Conservation (phyloP, 352 stramenopile species). For the Bremia lactucae region DNA sequence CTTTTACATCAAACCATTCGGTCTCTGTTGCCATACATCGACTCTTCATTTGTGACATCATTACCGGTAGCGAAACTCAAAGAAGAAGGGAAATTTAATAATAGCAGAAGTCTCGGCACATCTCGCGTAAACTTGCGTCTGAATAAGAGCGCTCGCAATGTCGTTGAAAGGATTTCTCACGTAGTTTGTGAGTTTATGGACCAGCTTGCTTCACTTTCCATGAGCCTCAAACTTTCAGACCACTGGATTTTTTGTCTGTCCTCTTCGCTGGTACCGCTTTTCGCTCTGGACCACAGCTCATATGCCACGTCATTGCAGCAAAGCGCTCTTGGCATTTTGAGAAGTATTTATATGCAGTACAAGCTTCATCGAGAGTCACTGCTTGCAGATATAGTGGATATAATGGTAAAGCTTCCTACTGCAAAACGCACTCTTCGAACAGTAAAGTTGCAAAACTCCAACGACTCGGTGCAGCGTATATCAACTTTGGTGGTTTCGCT, state of each 20-base stretch:
- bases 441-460: slow-evolving; percentile 49
- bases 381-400: slow-evolving; percentile 52
- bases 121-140: slow-evolving; percentile 32
- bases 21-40: slow-evolving; percentile 53
- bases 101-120: slow-evolving; percentile 7
- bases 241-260: slow-evolving; percentile 67
- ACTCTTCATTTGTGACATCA: slow-evolving; percentile 33
- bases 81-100: slow-evolving; percentile 3
- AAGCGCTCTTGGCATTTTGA: slow-evolving; percentile 43
- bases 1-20: slow-evolving; percentile 51
- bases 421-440: slow-evolving; percentile 60
- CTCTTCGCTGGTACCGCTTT: slow-evolving; percentile 53
- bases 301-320: slow-evolving; percentile 56
- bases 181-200: slow-evolving; percentile 70
- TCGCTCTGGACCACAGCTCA: slow-evolving; percentile 52
- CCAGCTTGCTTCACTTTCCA: slow-evolving; percentile 42
- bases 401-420: slow-evolving; percentile 72
- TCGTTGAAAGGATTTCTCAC: slow-evolving; percentile 49
- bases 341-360: slow-evolving; percentile 60
- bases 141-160: slow-evolving; percentile 39
- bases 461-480: slow-evolving; percentile 49
- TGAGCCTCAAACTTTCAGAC: slow-evolving; percentile 63
- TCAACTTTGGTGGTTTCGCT: slow-evolving; percentile 54
- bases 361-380: slow-evolving; percentile 44
- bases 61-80: slow-evolving; percentile 5